These are phyloP conservation scores for Lentinus tigrinus DNA, from an alignment of 768 basidiomycete genomes.

Conservation along the genomic window DNA sequence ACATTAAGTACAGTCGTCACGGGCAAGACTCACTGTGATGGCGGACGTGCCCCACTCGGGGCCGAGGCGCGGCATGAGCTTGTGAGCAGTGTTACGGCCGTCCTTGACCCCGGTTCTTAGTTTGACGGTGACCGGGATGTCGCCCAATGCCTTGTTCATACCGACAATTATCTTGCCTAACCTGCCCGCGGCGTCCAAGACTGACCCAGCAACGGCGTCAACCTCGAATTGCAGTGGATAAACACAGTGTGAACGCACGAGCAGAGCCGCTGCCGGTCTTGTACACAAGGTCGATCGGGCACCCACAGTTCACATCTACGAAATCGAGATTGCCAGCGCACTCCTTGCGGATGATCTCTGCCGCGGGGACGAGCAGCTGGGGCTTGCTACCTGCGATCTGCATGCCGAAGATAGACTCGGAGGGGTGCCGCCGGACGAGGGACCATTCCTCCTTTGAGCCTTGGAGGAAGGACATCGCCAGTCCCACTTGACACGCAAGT, in stretches of 20 bases:
- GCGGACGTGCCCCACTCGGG: constrained; percentile 54
- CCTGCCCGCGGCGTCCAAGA: constrained; percentile 79
- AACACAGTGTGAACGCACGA: constrained; percentile 47
- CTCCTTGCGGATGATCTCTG: constrained; percentile 77
- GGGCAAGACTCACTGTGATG: constrained; percentile 42
- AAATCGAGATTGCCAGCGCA: constrained; percentile 74
- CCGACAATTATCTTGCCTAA: constrained; percentile 85
- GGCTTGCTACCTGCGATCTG: constrained; percentile 93
- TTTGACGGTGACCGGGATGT: constrained; percentile 88
- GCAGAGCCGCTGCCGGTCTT: constrained; percentile 89
- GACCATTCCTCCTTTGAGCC: constrained; percentile 97
- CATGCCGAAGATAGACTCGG: constrained; percentile 84
- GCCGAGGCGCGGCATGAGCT: constrained; percentile 78
- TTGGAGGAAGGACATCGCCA: constrained; percentile 84
- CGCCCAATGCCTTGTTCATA: constrained; percentile 89
- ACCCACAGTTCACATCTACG: constrained; percentile 94
- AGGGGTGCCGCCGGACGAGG: constrained; percentile 83
- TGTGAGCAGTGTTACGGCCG: constrained; percentile 81
- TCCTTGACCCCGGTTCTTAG: constrained; percentile 93
- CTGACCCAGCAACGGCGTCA: constrained; percentile 37
- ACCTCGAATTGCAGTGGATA: background rate
- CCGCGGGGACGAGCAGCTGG: constrained; percentile 69
- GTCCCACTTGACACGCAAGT: constrained; percentile 60
- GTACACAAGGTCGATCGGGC: constrained; percentile 96
- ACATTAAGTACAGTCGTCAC: background rate